Conservation (phyloP, 1,139 yeast species). For the Debaryomyces psychrophilus region DNA sequence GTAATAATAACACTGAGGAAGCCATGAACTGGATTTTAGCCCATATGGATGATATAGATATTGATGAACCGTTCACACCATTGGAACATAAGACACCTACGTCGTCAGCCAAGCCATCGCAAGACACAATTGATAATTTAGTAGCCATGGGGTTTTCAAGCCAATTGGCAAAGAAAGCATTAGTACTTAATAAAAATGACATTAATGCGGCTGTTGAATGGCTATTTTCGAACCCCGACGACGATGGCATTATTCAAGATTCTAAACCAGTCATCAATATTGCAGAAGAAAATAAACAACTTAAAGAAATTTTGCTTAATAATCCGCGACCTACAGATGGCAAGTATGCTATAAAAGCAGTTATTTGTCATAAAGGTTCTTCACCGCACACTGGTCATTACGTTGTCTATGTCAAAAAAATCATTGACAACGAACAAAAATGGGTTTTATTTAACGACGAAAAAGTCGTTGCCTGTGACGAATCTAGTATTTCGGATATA, state of each 20-base stretch:
- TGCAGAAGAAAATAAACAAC: conserved; percentile 25
- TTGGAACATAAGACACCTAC: conserved; percentile 21
- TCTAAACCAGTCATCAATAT: conserved; percentile 21
- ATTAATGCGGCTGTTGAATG: conserved; percentile 85
- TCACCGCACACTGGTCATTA: conserved; percentile 97
- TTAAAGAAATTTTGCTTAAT: conserved; percentile 21
- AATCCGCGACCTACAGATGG: conserved; percentile 14
- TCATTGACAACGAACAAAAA: conserved; percentile 41
- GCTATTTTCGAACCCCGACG: conserved; percentile 80
- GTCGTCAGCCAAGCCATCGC: conserved; percentile 24
- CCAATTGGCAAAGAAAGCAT: conserved; percentile 68
- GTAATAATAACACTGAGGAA: conserved; percentile 66
- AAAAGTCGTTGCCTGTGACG: conserved; percentile 77
- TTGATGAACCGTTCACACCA: conserved; percentile 63
- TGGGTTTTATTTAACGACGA: conserved; percentile 96
- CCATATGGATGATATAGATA: conserved; percentile 83
- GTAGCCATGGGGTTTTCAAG: conserved; percentile 77
- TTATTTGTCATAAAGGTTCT: conserved; percentile 91
- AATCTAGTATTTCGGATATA: conserved; percentile 62
- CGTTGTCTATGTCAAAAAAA: conserved; percentile 70
- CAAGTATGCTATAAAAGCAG: conserved; percentile 63
- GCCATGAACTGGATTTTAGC: conserved; percentile 92
- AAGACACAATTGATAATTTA: conserved; percentile 54
- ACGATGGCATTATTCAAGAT: conserved; percentile 38
- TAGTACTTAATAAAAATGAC: conserved; percentile 58